Conservation (phyloP, 306 rosid genomes). For the Gastrolobium villosum region DNA sequence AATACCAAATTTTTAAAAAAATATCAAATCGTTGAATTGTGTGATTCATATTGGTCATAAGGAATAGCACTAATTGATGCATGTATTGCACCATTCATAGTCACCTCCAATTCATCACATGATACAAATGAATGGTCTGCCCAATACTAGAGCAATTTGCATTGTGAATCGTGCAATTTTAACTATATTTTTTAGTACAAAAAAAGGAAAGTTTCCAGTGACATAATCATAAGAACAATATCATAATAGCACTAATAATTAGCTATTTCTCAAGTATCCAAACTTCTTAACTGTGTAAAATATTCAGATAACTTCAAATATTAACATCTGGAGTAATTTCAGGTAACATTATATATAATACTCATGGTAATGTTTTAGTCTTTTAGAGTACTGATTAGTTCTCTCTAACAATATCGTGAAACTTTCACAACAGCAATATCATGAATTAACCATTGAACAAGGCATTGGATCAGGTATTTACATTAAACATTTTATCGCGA, state of each 20-base stretch:
- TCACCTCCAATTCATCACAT: no score
- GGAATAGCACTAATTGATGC: no score
- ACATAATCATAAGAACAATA: constrained; percentile 9
- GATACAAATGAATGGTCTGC: no score
- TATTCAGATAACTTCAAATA: constrained; percentile 4
- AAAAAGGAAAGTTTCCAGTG: not conserved
- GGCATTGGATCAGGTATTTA: not conserved
- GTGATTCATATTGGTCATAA: no score
- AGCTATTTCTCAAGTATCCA: constrained; percentile 28
- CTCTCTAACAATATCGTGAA: not conserved
- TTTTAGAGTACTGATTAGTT: not conserved
- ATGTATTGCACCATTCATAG: no score
- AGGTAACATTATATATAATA: not conserved
- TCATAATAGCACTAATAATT: not conserved
- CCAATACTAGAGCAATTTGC: no score
- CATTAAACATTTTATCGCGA: not conserved
- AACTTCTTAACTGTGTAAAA: constrained; percentile 7
- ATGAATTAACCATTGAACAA: not conserved
- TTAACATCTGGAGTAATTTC: not conserved
- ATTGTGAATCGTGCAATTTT: no score
- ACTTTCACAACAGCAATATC: constrained; percentile 2
- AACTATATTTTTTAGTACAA: not conserved
- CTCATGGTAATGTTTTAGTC: not conserved
- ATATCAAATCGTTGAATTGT: no score
- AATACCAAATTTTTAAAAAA: no score